Conservation (phyloP, 805 yeast genomes). For the Candida hispaniensis region DNA sequence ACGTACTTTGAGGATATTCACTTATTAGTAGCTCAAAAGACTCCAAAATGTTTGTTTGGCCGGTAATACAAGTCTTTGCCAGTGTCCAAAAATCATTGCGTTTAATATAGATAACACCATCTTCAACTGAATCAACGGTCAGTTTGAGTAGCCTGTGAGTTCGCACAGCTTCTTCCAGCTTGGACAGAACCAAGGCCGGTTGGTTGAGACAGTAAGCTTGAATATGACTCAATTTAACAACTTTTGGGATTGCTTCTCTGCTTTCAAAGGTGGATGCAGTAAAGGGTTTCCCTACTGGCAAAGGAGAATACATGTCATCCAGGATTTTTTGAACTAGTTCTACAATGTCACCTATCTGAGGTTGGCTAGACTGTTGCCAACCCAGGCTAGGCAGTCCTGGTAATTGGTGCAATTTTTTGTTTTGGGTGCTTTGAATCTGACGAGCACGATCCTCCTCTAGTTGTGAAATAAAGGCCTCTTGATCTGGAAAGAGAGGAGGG, state of each 20-base stretch:
- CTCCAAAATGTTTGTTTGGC: slow-evolving; percentile 1
- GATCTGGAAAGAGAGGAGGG: slow-evolving; percentile 11
- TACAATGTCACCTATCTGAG: slow-evolving; percentile 15
- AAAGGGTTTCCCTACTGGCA: slow-evolving; percentile 23
- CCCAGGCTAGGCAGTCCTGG: not conserved
- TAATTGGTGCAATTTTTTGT: slow-evolving; percentile 3
- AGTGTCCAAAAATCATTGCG: slow-evolving; percentile 16
- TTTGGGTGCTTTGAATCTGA: slow-evolving; percentile 1
- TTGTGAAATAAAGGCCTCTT: slow-evolving; percentile 12
- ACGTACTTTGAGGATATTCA: slow-evolving; percentile 25
- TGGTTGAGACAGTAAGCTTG: slow-evolving; percentile 8
- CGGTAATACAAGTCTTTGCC: slow-evolving; percentile 22
- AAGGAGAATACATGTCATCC: slow-evolving; percentile 26
- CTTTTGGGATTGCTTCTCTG: slow-evolving; percentile 1
- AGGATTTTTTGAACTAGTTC: slow-evolving; percentile 23
- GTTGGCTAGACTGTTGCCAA: slow-evolving; percentile 3
- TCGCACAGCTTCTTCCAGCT: slow-evolving; percentile 10
- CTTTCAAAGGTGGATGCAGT: slow-evolving; percentile 12
- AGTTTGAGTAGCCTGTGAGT: slow-evolving; percentile 1
- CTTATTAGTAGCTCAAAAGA: not conserved
- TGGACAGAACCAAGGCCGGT: slow-evolving; percentile 5
- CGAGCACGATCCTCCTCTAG: slow-evolving; percentile 7
- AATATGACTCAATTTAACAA: slow-evolving; percentile 7
- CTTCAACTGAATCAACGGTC: slow-evolving; percentile 11
- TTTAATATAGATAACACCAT: slow-evolving; percentile 2